Conservation (phyloP, 148 eudicot genomes). For the Agrostemma githago region DNA sequence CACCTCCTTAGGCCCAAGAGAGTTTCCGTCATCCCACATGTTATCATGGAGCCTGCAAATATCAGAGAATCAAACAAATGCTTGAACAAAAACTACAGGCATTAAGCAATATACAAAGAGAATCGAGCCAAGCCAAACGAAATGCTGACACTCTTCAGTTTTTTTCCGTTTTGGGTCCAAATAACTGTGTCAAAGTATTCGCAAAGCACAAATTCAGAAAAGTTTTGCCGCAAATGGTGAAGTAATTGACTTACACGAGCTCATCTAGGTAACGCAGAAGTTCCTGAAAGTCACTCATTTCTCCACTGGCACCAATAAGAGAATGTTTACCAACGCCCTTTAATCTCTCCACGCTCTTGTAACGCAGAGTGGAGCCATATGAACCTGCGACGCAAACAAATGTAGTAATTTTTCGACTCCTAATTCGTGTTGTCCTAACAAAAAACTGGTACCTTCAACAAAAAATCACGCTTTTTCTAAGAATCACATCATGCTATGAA, state of each 20-base stretch:
- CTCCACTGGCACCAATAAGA: constrained; percentile 88
- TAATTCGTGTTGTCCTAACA: neutral
- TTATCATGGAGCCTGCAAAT: constrained; percentile 66
- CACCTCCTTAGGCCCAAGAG: constrained; percentile 90
- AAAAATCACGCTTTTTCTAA: neutral
- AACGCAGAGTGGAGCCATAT: constrained; percentile 87
- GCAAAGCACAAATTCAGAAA: neutral
- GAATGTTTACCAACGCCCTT: constrained; percentile 88
- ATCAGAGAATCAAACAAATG: constrained; percentile 3
- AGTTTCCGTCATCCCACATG: constrained; percentile 99
- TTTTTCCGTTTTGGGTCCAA: neutral
- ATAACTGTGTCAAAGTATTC: neutral
- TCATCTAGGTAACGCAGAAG: constrained; percentile 72
- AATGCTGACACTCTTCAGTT: neutral
- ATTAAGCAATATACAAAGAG: neutral
- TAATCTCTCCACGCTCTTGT: constrained; percentile 86
- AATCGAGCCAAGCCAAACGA: neutral
- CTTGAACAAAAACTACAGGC: constrained; percentile 10
- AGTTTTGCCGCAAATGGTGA: neutral
- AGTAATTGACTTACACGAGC: constrained; percentile 57
- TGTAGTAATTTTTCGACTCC: neutral
- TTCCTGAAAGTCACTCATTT: constrained; percentile 95
- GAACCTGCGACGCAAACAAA: constrained; percentile 48
- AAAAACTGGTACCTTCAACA: neutral
- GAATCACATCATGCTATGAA: neutral